Conservation (phyloP, 129 eudicot species). For the Solidago caesia region DNA sequence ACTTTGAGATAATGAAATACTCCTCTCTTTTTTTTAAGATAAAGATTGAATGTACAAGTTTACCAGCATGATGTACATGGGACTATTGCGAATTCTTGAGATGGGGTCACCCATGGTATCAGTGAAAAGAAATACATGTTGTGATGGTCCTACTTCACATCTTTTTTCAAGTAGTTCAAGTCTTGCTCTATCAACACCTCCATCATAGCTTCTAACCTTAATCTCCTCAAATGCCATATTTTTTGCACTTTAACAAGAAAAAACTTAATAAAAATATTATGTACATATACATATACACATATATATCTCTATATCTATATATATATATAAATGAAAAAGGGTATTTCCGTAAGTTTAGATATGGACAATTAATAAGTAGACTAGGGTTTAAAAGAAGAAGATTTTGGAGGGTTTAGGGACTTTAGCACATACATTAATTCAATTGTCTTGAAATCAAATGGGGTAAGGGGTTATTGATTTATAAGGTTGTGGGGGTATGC, state of each 20-base stretch:
- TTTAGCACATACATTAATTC: slow-evolving; percentile 27
- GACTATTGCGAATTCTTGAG: slow-evolving; percentile 60
- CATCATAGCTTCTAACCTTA: slow-evolving; percentile 52
- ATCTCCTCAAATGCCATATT: slow-evolving; percentile 45
- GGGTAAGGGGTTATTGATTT: slow-evolving; percentile 28
- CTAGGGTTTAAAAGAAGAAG: slow-evolving; percentile 12
- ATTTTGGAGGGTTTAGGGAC: slow-evolving; percentile 26
- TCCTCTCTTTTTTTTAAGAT: neutral
- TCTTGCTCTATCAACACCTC: slow-evolving; percentile 40
- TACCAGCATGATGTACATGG: slow-evolving; percentile 68
- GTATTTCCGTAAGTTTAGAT: slow-evolving; percentile 15
- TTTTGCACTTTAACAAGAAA: slow-evolving; percentile 9
- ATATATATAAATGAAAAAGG: neutral
- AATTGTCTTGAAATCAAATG: slow-evolving; percentile 31
- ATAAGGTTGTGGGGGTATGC: slow-evolving; percentile 33
- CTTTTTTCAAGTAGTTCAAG: slow-evolving; percentile 65
- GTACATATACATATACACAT: neutral
- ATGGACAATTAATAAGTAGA: neutral
- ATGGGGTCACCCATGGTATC: slow-evolving; percentile 75
- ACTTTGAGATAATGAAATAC: neutral
- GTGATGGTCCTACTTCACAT: slow-evolving; percentile 61
- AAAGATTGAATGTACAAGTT: slow-evolving; percentile 18
- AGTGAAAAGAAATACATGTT: slow-evolving; percentile 50
- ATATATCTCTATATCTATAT: neutral
- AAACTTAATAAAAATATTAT: slow-evolving; percentile 8